Conservation (phyloP, 768 basidiomycete genomes). For the Chalciporus pseudorubinellus region DNA sequence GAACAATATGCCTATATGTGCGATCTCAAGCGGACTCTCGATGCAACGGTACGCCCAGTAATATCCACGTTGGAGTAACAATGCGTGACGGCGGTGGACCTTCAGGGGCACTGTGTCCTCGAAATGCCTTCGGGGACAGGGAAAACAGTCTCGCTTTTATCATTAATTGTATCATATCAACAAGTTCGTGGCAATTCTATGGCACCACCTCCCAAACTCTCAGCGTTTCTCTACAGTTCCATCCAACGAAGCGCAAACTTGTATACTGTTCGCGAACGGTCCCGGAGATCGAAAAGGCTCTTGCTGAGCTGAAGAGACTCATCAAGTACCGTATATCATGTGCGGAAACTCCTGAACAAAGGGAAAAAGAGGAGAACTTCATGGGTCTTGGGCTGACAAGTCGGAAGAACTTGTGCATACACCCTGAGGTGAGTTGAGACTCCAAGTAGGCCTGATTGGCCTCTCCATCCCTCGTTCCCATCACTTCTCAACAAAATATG, state of each 20-base stretch:
- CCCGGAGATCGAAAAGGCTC: slow-evolving; percentile 97
- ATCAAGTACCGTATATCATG: slow-evolving; percentile 81
- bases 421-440: slow-evolving; percentile 72
- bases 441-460: neutral
- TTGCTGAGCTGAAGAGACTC: slow-evolving; percentile 90
- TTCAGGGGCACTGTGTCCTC: slow-evolving; percentile 95
- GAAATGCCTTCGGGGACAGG: slow-evolving; percentile 99
- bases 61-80: neutral
- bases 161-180: slow-evolving; percentile 96
- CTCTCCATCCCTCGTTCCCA: neutral
- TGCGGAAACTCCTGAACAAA: slow-evolving; percentile 73
- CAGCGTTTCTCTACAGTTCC: slow-evolving; percentile 56
- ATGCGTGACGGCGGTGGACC: neutral
- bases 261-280: slow-evolving; percentile 99
- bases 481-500: neutral
- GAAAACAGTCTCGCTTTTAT: slow-evolving; percentile 95
- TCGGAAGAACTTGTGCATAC: slow-evolving; percentile 93
- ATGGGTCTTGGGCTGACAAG: slow-evolving; percentile 91
- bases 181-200: slow-evolving; percentile 51
- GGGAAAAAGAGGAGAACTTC: slow-evolving; percentile 76
- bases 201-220: neutral
- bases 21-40: slow-evolving; percentile 93
- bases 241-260: slow-evolving; percentile 88
- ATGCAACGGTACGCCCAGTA: slow-evolving; percentile 69
- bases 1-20: slow-evolving; percentile 99